Evolutionary conservation across 345 rosid genomes (phyloP).

Genomic region (Eutrema japonicum): DNA sequence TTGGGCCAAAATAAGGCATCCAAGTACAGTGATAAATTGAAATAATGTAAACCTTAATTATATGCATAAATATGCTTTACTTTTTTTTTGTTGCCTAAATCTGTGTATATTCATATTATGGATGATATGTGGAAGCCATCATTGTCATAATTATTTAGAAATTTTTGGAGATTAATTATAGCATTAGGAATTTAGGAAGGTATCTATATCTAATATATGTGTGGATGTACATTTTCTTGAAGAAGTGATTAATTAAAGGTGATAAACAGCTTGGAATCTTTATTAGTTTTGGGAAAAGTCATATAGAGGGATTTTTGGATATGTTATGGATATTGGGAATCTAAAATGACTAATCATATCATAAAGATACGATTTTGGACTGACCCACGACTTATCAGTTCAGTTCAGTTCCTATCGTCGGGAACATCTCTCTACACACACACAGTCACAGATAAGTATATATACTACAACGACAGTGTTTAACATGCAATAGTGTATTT

Average conservation of each 20-base stretch:
- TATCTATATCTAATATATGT: background rate
- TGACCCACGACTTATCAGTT: constrained; percentile 24
- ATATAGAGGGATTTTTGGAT: constrained; percentile 5
- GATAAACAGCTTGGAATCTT: constrained; percentile 16
- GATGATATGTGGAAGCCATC: constrained; percentile 30
- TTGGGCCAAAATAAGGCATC: constrained; percentile 25
- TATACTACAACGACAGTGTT: constrained; percentile 1
- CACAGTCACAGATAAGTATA: background rate
- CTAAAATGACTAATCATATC: constrained; percentile 25
- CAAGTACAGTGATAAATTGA: constrained; percentile 14
- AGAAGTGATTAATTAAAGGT: constrained; percentile 14
- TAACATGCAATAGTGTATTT: constrained; percentile 30
- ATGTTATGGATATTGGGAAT: constrained; percentile 31
- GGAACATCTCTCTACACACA: constrained; percentile 16
- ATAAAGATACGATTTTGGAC: constrained; percentile 30
- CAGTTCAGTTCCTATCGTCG: constrained; percentile 27
- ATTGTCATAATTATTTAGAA: constrained; percentile 25
- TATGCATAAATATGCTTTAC: constrained; percentile 3
- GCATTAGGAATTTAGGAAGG: constrained; percentile 13
- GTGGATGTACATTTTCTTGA: constrained; percentile 6
- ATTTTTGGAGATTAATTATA: background rate
- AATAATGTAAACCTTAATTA: constrained; percentile 1
- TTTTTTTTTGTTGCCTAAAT: background rate
- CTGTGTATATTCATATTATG: background rate
- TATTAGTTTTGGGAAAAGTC: constrained; percentile 23